These are phyloP conservation scores for Kodamaea neixiangensis DNA, from an alignment of 805 yeast genomes.

Conservation along the genomic window DNA sequence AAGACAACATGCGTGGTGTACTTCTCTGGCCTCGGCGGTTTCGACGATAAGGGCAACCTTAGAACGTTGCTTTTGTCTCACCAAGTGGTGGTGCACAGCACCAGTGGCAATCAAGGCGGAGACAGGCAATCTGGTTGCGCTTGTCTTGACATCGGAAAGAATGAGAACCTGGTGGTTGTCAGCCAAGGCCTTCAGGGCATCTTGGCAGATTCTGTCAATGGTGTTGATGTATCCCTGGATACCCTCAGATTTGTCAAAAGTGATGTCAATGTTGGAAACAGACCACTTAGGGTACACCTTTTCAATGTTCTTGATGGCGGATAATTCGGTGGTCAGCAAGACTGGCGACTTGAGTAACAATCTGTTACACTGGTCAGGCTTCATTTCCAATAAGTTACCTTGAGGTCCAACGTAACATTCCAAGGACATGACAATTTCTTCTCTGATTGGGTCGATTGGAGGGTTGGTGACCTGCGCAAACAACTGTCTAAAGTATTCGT, in stretches of 20 bases:
- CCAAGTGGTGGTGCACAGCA: conserved; percentile 95
- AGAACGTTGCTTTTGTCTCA: conserved; percentile 93
- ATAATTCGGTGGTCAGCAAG: conserved; percentile 68
- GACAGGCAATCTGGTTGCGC: conserved; percentile 68
- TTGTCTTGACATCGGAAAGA: conserved; percentile 68
- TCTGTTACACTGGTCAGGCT: conserved; percentile 88
- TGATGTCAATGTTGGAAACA: conserved; percentile 78
- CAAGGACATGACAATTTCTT: conserved; percentile 93
- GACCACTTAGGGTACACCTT: conserved; percentile 86
- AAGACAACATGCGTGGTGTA: conserved; percentile 91
- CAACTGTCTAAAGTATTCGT: conserved; percentile 92
- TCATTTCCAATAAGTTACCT: conserved; percentile 92
- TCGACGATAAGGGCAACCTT: conserved; percentile 90
- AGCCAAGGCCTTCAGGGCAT: conserved; percentile 83
- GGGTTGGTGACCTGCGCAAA: conserved; percentile 99
- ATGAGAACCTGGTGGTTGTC: conserved; percentile 72
- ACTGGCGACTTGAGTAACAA: conserved; percentile 82
- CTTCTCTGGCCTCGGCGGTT: conserved; percentile 97
- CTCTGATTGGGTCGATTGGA: conserved; percentile 97
- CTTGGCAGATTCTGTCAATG: conserved; percentile 82
- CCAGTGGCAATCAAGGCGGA: conserved; percentile 92
- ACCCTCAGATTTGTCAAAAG: conserved; percentile 83
- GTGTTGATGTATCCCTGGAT: conserved; percentile 81
- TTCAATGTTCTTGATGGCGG: conserved; percentile 71
- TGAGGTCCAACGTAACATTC: conserved; percentile 99